Base-by-base conservation (phyloP, 306 rosid genomes). In the Abrus precatorius region DNA sequence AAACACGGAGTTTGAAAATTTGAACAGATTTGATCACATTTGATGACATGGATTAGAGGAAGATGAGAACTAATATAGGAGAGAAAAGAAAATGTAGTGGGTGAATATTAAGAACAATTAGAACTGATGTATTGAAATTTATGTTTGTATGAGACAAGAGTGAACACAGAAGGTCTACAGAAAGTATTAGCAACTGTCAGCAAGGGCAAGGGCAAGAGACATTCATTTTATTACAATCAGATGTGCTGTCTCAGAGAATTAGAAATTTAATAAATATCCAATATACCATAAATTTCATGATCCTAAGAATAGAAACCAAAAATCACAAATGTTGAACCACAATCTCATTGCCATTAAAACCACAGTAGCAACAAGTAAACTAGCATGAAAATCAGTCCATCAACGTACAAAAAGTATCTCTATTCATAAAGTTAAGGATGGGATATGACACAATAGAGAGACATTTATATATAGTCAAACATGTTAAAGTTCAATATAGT, bases 71-170 rank as follows among this genome's bases (percentile, higher is more conserved):
- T 7, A 3, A 47, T 47, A 47, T 1, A 7, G 52, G 11, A 1
- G 1, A 47, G 52, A 7, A 47, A 47, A 9, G 52, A 47, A 47
- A 47, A 43, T 43, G 8, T 2, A 43, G 6, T 43, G 47, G 47
- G 47, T 43, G 47, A 43, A 43, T 43, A 4, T 43, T 3, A 8
- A 48, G 7, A 57, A 29, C 13, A 77, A 68, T 84, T 72, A 69
- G 59, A 9, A 57, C 5, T 29, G 0, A 7, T 43, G 12, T 52
- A 9, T 54, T 14, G 3, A 2, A 6, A 1, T 63, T 13, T 6
- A 7, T 63, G 29, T 36, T 12, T 36, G 11, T 63, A 1, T 38
- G 10, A 34, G 48, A 63, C 2, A n/a, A 8, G 14, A 30, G 1
- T 28, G 1, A 49, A 11, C 41, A 60, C 3, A 32, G 4, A 30